Conservation (phyloP, 2,329 filamentous ascomycete genomes). For the Scedosporium minutisporum region DNA sequence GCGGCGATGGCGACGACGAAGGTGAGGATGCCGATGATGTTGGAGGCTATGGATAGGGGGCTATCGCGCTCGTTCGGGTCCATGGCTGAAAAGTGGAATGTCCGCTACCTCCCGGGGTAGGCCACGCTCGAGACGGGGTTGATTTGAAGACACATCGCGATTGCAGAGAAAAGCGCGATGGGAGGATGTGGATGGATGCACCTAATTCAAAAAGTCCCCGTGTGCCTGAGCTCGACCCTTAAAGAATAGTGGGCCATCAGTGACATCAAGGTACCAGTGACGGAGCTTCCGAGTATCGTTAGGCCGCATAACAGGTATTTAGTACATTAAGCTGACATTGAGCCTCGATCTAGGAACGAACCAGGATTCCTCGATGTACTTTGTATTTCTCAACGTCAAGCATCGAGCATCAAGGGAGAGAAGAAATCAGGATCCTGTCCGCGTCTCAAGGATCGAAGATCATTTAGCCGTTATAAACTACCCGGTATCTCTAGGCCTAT, state of each 20-base stretch:
- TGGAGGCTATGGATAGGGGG: slow-evolving; percentile 33
- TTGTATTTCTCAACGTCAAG: neutral
- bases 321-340: neutral
- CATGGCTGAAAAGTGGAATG: neutral
- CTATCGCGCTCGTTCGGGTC: slow-evolving; percentile 20
- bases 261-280: neutral
- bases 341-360: neutral
- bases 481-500: no score
- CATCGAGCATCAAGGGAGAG: neutral
- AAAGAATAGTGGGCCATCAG: no score
- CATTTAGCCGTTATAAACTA: no score
- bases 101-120: no score
- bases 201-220: no score
- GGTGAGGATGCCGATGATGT: slow-evolving; percentile 34
- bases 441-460: no score
- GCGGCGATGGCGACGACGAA: slow-evolving; percentile 36
- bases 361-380: neutral
- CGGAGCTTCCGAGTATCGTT: neutral
- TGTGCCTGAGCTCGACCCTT: no score
- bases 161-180: no score
- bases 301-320: neutral
- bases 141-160: neutral
- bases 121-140: neutral
- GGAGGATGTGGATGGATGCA: no score
- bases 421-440: no score